Base-by-base conservation (phyloP, 495 filamentous ascomycete genomes). In the Penicillium canescens region DNA sequence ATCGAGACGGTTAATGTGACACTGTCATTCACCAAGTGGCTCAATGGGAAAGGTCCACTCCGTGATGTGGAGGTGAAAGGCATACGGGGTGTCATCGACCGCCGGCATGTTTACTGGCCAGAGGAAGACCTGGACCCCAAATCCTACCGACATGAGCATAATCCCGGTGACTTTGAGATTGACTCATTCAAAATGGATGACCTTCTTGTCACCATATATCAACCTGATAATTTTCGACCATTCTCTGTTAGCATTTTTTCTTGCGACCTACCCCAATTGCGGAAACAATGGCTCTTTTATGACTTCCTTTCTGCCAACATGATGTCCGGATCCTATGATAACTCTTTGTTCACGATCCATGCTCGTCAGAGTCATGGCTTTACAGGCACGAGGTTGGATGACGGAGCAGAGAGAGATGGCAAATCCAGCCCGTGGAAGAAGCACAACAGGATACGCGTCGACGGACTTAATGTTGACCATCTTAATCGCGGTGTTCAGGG, bases 251-350 rank as follows among this genome's bases (percentile, higher is more conserved):
- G 91, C 72, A 92, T 98, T 47, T 98, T 88, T 75, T 91, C 90
- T 9, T 96, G 92, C 67, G 92, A 98, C 61, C 84, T 98, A 14
- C 91, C 94, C 6, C 90, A 92, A 56, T 74, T 98, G 34, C 82
- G 94, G 34, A 97, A 96, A 62, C 95, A 96, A 56, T 98, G 91
- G 87, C 78, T 98, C 1, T 96, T 98, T 68, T 98, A 98, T 71
- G 94, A 98, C 70, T 96, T 98, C 60, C 70, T 98, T 18, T 94
- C 89, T 0, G 95, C 94, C 35, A 96, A 90, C 56, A 91, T 91
- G 68, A 94, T 97, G 87, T 95, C 91, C 11, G 94, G 94, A 12
- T 93, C 92, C 6, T 96, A 89, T 58, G 94, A 98, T 60, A 90
- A 96, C 37, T 97, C 95, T 1, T 76, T 98, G 1, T 98, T 98